Conservation (phyloP, 805 yeast species). For the Saccharomycopsis microspora region DNA sequence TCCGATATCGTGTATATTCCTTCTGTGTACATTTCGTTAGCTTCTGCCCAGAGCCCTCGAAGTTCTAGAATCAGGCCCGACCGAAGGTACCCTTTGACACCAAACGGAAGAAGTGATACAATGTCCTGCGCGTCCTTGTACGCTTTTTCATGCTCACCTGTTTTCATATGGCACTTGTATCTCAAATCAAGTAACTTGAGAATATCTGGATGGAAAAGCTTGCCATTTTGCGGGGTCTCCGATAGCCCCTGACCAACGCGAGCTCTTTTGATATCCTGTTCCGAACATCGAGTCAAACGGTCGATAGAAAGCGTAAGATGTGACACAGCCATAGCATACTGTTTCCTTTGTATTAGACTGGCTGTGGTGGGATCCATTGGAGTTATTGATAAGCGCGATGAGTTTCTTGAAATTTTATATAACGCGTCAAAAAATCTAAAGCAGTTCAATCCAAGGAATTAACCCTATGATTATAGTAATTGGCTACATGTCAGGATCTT, state of each 20-base stretch:
- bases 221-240: neutral
- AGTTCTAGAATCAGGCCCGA: slow-evolving; percentile 9
- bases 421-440: no score
- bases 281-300: neutral
- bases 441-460: no score
- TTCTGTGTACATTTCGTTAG: slow-evolving; percentile 2
- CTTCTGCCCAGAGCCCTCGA: neutral
- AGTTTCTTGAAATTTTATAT: no score
- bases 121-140: slow-evolving; percentile 12
- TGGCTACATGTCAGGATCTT: no score
- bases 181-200: slow-evolving; percentile 6
- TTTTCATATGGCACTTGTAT: slow-evolving; percentile 20
- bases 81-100: slow-evolving; percentile 12
- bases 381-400: no score
- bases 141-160: slow-evolving; percentile 17
- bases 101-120: slow-evolving; percentile 9
- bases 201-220: slow-evolving; percentile 11
- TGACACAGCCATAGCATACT: neutral
- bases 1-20: slow-evolving; percentile 5
- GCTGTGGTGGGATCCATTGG: neutral
- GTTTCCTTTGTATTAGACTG: neutral
- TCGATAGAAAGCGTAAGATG: neutral
- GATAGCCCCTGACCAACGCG: slow-evolving; percentile 8
- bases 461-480: no score
- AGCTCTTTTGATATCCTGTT: slow-evolving; percentile 4